Evolutionary conservation across 352 stramenopile species (phyloP), one percentile per base, ranked within the genome.

Genomic region (Globisporangium cystogenes): DNA sequence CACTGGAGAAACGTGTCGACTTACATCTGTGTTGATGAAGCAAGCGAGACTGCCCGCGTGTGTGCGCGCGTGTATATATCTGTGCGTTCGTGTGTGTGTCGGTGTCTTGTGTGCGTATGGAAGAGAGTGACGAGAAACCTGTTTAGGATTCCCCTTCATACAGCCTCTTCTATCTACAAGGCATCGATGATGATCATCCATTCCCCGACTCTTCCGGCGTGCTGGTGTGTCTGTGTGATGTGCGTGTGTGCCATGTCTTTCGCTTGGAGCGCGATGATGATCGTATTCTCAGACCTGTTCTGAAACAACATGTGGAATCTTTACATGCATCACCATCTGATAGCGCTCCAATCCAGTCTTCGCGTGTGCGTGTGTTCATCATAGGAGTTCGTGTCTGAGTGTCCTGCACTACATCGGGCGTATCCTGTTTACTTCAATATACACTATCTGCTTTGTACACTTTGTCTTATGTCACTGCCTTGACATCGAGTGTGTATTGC

Each of bases 311-410:
- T 93, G 82, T 91, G 73, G 82, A 93, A 75, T 64, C 33, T 51
- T 74, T 89, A 89, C 82, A 93, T 93, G 82, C 82, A 92, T 92
- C 82, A 92, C 82, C 82, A 92, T 92, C 86, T 92, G 78, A 92
- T 78, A 68, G 39, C 39, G 39, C 39, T 44, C 39, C n/a, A n/a
- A 36, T 24, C 39, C 16, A 44, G 7, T 26, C 53, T 35, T 48
- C 36, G 4, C 55, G 24, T 33, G 45, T 51, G 10, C 51, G 10
- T 41, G 18, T 26, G 7, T 21, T n/a, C n/a, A n/a, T n/a, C n/a
- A n/a, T n/a, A n/a, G n/a, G n/a, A n/a, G 6, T 23, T 23, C 39
- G 24, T 42, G 51, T 55, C n/a, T n/a, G n/a, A n/a, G n/a, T n/a
- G n/a, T n/a, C n/a, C n/a, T n/a, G n/a, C n/a, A n/a, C n/a, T n/a